Base-by-base conservation (phyloP, 768 basidiomycete genomes). In the Lentinula sp. region DNA sequence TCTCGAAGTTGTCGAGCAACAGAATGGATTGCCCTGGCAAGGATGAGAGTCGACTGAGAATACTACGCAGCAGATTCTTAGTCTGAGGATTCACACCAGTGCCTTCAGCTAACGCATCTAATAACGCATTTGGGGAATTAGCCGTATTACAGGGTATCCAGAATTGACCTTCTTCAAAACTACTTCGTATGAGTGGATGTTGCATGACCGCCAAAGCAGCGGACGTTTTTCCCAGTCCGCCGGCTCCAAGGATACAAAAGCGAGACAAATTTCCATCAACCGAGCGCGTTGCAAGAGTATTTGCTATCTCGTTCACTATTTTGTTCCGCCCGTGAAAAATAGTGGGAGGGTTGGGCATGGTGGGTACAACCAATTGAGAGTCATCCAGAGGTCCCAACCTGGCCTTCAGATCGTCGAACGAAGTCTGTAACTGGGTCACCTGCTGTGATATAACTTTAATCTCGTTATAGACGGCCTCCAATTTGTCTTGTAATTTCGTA, bases 1-100 rank as follows among this genome's bases (percentile, higher is more conserved):
- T 75, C 66, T 79, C 77, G 57, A 79, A 76, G 57, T 78, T 75
- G 58, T 78, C 76, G 8, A 79, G 65, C 23, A 77, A 60, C 20
- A 79, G 36, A 23, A 78, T 49, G 7, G 71, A 63, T 6, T 67
- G 70, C 3, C 66, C 64, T n/a, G 62, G 64, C 9, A 67, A 62
- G 61, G 54, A 60, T 45, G 43, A 20, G 51, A 53, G 18, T n/a
- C 62, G 42, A 50, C 20, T 52, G 48, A 63, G 51, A 43, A 63
- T 60, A 20, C 62, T 60, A 20, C 49, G 58, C 35, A 63, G 52
- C 28, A 63, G 35, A 51, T 51, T 51, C 20, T 51, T 51, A n/a
- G 18, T 51, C 20, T 51, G 50, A 51, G 50, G 50, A n/a, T 51
- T 51, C 50, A 51, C 50, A 1, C 50, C 20, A 51, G 50, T 23